These are phyloP conservation scores for Ganoderma leucocontextum DNA, from an alignment of 1,284 basidiomycete species.

Conservation along the genomic window DNA sequence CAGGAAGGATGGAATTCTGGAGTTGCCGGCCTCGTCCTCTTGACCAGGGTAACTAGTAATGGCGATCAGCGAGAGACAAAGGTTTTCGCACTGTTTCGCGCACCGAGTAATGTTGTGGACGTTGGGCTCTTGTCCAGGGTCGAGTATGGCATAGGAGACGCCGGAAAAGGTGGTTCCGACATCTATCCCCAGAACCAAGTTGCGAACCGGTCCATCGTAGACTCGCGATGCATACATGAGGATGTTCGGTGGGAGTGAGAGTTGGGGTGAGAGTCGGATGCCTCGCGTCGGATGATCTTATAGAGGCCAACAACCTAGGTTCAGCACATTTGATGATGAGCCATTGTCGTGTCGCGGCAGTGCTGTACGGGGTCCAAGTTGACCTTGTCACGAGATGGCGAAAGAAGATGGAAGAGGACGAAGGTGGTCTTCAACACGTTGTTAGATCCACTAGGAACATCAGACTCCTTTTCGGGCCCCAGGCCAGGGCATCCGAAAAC, in stretches of 20 bases:
- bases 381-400: too few relatives aligned
- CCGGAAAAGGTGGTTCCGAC: constrained; percentile 63
- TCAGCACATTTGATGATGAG: too few relatives aligned
- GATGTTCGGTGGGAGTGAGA: neutral
- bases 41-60: constrained; percentile 51
- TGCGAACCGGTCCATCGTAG: constrained; percentile 40
- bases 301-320: neutral
- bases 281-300: neutral
- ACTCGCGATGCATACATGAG: constrained; percentile 21
- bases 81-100: neutral
- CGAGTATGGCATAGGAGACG: constrained; percentile 53
- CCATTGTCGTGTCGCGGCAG: too few relatives aligned
- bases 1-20: constrained; percentile 64
- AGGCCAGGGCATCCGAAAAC: too few relatives aligned
- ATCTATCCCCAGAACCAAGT: constrained; percentile 58
- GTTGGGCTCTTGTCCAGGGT: constrained; percentile 56
- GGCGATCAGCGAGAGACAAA: neutral
- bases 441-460: too few relatives aligned
- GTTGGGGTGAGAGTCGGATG: neutral
- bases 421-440: too few relatives aligned
- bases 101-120: constrained; percentile 56
- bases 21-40: constrained; percentile 50
- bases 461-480: too few relatives aligned
- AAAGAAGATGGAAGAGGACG: too few relatives aligned
- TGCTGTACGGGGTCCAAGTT: too few relatives aligned